Evolutionary conservation across 2,329 filamentous ascomycete genomes (phyloP), one percentile per base, ranked within the genome.

Genomic region (Ophioceras dolichostomum): DNA sequence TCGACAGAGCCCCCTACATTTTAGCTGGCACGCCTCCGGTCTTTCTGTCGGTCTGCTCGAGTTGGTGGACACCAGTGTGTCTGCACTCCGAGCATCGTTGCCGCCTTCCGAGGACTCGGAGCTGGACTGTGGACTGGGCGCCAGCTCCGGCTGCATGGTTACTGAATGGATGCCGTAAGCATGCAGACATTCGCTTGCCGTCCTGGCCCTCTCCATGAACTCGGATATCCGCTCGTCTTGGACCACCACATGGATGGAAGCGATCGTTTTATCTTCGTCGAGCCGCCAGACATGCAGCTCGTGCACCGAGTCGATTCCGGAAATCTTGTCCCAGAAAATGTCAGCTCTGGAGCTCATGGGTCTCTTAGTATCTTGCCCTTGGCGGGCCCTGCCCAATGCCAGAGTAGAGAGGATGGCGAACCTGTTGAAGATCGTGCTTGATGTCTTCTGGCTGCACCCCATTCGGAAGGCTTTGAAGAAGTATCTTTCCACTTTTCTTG

Each of bases 251-350:
- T 85, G 81, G 1, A 76, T 80, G 1, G 77, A 77, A 7, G 82
- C 82, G 33, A 86, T 65, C 4, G 72, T 64, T 48, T 83, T 84
- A 36, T 66, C 65, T 56, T 88, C 79, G 49, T 81, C 75, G 3
- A 87, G 64, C 3, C 75, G 68, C 81, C 83, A 87, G 43, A 85
- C 71, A 46, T 84, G 80, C 13, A 87, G 62, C 46, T 86, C 79
- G 44, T 85, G 79, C 12, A 86, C 67, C 0, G 76, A 76, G 16
- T 72, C 53, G 14, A 86, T 67, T 1, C 79, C 80, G 0, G 73
- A 68, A 26, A 85, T 76, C 70, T 79, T 41, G 18, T n/a, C n/a
- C n/a, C n/a, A n/a, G n/a, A n/a, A n/a, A n/a, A n/a, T n/a, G n/a
- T n/a, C n/a, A n/a, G n/a, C n/a, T n/a, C 26, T 16, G 32, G 4